Evolutionary conservation across 2,329 filamentous ascomycete species (phyloP).

Genomic region (Aspergillus pseudoglaucus): DNA sequence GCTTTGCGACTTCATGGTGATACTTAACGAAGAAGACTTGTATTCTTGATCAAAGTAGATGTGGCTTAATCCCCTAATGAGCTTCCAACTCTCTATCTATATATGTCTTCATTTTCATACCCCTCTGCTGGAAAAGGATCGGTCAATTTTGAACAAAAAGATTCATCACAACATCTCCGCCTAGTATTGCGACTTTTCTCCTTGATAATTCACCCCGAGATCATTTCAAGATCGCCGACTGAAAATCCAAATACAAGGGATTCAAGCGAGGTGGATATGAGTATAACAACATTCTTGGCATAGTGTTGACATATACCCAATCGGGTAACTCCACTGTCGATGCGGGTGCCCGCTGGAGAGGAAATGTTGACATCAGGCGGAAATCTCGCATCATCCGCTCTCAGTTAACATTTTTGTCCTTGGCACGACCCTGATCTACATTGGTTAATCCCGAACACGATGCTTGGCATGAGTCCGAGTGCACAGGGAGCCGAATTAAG

Average conservation of each 20-base stretch:
- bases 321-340: conserved; percentile 9
- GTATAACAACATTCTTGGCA: conserved; percentile 21
- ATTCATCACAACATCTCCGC: neutral
- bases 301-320: conserved; percentile 15
- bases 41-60: neutral
- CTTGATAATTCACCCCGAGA: neutral
- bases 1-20: neutral
- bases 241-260: neutral
- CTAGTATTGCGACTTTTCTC: neutral
- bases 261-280: conserved; percentile 2
- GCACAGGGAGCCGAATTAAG: neutral
- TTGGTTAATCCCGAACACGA: neutral
- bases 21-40: neutral
- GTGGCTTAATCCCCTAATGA: neutral
- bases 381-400: conserved; percentile 10
- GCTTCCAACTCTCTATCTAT: neutral
- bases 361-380: neutral
- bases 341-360: conserved; percentile 5
- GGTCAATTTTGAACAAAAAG: neutral
- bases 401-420: neutral
- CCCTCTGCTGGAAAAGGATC: neutral
- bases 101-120: neutral
- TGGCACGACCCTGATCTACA: neutral
- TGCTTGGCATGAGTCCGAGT: neutral
- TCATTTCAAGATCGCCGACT: neutral